These are phyloP conservation scores for Puccinia triticina DNA, from an alignment of 1,284 basidiomycete species.

Conservation along the genomic window DNA sequence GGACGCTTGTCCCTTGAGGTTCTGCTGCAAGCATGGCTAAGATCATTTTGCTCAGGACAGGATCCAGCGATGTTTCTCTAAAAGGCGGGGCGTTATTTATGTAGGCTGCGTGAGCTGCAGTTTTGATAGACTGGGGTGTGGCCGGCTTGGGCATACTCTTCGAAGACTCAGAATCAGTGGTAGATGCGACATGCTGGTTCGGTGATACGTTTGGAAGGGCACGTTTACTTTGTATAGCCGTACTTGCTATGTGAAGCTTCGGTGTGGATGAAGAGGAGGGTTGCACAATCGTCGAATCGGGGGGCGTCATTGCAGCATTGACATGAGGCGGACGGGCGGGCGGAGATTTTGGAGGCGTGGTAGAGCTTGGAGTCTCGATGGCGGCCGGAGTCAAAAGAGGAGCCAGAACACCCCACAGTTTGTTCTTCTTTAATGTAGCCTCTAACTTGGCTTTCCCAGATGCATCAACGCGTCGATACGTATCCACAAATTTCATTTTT, in stretches of 20 bases:
- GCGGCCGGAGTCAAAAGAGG: background rate
- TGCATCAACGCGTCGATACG: conserved; percentile 14
- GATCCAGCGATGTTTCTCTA: conserved; percentile 6
- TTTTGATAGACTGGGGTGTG: background rate
- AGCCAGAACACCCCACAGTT: conserved; percentile 9
- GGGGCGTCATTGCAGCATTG: background rate
- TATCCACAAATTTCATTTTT: conserved; percentile 34
- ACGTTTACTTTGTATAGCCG: background rate
- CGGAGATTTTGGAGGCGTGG: background rate
- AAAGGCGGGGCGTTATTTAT: background rate
- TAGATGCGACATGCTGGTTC: background rate
- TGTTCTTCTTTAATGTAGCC: conserved; percentile 4
- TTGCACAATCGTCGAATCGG: background rate
- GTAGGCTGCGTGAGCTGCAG: background rate
- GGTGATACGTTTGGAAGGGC: background rate
- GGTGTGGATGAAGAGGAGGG: background rate
- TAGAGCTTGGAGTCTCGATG: background rate
- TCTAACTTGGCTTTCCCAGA: conserved; percentile 27
- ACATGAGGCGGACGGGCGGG: background rate
- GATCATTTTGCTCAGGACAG: conserved; percentile 19
- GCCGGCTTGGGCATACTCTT: background rate
- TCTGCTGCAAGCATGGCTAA: conserved; percentile 31
- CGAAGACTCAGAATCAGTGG: background rate
- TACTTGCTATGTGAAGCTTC: background rate
- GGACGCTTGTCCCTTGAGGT: background rate